phyloP scores from a whole-genome alignment of 257 asterid genomes.

The Lycium barbarum region DNA sequence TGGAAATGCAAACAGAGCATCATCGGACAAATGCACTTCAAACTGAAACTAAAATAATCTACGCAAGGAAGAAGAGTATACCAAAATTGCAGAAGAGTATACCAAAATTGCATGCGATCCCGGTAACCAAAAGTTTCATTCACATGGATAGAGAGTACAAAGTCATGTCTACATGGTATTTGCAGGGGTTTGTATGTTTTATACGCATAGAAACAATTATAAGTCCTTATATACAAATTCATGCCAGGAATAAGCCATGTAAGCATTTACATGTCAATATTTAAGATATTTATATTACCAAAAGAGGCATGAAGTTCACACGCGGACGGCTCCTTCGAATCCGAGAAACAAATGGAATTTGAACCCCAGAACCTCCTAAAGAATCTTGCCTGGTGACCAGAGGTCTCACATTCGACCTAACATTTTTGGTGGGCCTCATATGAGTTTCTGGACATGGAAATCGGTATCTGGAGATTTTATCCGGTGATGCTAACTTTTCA shows the following conservation, averaged over 20 bases:
- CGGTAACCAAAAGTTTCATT: background rate
- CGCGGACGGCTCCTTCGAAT: constrained; percentile 94
- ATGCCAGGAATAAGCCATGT: background rate
- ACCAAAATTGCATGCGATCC: background rate
- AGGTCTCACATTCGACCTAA: constrained; percentile 56
- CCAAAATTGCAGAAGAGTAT: background rate
- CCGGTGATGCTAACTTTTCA: constrained; percentile 50
- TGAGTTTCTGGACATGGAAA: constrained; percentile 46
- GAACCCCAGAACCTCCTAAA: constrained; percentile 84
- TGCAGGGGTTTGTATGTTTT: background rate
- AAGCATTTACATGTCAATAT: background rate
- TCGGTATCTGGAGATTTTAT: constrained; percentile 40
- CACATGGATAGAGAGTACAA: background rate
- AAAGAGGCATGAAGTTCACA: constrained; percentile 68
- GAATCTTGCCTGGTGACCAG: constrained; percentile 71
- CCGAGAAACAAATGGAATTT: constrained; percentile 87
- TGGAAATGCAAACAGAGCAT: background rate
- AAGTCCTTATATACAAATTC: background rate
- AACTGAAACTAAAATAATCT: background rate
- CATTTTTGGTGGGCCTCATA: constrained; percentile 50
- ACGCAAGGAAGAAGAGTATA: background rate
- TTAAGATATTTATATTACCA: constrained; percentile 58
- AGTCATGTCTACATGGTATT: background rate
- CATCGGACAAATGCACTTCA: background rate
- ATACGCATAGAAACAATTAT: background rate